Evolutionary conservation across 1,139 yeast species (phyloP).

Genomic region (Kodamaea arcana): DNA sequence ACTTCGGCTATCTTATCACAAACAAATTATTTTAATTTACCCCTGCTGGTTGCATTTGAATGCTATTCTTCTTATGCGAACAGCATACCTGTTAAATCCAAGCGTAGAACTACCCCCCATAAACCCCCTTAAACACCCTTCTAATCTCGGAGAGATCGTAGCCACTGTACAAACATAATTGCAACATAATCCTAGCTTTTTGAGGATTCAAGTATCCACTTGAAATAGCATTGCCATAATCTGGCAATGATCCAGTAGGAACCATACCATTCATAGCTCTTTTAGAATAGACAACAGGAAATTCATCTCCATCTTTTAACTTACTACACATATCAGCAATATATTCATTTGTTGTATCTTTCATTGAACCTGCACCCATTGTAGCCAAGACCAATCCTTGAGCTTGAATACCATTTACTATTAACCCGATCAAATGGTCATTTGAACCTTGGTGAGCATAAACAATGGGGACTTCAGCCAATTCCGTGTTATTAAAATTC

Average conservation of each 20-base stretch:
- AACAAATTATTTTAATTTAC: no score
- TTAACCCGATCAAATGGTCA: conserved; percentile 41
- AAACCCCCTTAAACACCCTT: conserved; percentile 45
- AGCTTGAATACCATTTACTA: conserved; percentile 38
- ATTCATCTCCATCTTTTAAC: conserved; percentile 18
- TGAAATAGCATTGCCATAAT: conserved; percentile 36
- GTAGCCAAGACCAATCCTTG: conserved; percentile 62
- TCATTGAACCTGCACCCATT: conserved; percentile 68
- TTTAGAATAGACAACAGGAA: conserved; percentile 62
- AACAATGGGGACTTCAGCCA: conserved; percentile 48
- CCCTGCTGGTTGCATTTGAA: no score
- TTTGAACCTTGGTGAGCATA: conserved; percentile 63
- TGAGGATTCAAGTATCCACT: conserved; percentile 69
- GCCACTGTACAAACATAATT: conserved; percentile 49
- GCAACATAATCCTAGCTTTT: conserved; percentile 58
- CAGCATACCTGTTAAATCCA: no score
- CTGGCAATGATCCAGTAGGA: conserved; percentile 46
- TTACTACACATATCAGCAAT: conserved; percentile 17
- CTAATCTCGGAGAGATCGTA: conserved; percentile 40
- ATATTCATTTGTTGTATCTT: conserved; percentile 45
- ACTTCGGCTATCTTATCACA: no score
- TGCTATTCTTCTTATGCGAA: no score
- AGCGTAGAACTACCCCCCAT: conserved; percentile 17
- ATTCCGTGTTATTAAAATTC: conserved; percentile 15
- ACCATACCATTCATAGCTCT: conserved; percentile 65